These are phyloP conservation scores for Coniosporium tulheliwenetii DNA, from an alignment of 2,329 filamentous ascomycete genomes.

Conservation along the genomic window DNA sequence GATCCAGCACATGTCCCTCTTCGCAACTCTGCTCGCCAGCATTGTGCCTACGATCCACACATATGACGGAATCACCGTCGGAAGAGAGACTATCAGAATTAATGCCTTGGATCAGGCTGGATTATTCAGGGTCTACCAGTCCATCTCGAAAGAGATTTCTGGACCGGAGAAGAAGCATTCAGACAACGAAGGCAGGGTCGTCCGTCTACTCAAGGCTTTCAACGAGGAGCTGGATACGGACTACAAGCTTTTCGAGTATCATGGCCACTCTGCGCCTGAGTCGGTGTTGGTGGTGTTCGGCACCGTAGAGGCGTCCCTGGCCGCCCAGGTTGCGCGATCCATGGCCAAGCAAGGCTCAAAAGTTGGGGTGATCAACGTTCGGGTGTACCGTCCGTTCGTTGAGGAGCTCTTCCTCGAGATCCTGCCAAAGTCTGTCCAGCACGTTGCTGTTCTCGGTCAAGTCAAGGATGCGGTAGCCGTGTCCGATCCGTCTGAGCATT, in stretches of 20 bases:
- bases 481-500: slow-evolving; percentile 60
- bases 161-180: slow-evolving; percentile 52
- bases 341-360: slow-evolving; percentile 58
- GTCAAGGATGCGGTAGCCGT: slow-evolving; percentile 60
- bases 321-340: slow-evolving; percentile 62
- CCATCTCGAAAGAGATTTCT: slow-evolving; percentile 45
- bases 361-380: slow-evolving; percentile 79
- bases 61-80: slow-evolving; percentile 74
- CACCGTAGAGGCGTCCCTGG: slow-evolving; percentile 75
- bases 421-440: slow-evolving; percentile 60
- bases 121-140: slow-evolving; percentile 53
- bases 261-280: slow-evolving; percentile 64
- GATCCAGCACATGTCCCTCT: slow-evolving; percentile 87
- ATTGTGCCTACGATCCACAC: slow-evolving; percentile 73
- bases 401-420: slow-evolving; percentile 83
- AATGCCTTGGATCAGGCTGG: slow-evolving; percentile 63
- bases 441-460: slow-evolving; percentile 77
- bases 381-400: slow-evolving; percentile 86
- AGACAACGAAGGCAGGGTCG: slow-evolving; percentile 55
- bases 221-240: slow-evolving; percentile 89
- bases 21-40: slow-evolving; percentile 65
- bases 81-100: slow-evolving; percentile 66
- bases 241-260: slow-evolving; percentile 88
- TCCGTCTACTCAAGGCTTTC: slow-evolving; percentile 55
- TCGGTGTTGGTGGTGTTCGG: slow-evolving; percentile 85